Conservation (phyloP, 2,329 filamentous ascomycete species). For the Helotiales sp. region DNA sequence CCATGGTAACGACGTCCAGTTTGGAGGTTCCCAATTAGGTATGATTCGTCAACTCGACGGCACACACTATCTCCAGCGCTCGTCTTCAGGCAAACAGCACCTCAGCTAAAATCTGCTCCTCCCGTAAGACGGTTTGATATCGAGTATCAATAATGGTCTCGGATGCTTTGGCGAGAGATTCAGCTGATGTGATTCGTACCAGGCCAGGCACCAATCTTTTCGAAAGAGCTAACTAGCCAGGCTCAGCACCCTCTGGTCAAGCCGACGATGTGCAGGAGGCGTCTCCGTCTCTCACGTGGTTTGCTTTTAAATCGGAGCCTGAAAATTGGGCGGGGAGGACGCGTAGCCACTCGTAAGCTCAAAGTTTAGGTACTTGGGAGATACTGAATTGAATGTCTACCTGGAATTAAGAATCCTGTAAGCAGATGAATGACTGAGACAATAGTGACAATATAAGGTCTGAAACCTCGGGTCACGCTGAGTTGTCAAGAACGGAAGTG, state of each 20-base stretch:
- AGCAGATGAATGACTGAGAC: background rate
- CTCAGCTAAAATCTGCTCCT: no score
- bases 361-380: background rate
- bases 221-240: background rate
- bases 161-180: no score
- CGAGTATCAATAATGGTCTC: no score
- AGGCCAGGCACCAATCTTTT: background rate
- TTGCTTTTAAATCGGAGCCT: slow-evolving; percentile 10
- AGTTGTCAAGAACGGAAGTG: background rate
- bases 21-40: no score
- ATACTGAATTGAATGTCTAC: background rate
- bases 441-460: background rate
- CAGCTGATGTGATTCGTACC: background rate
- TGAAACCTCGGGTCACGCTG: slow-evolving; percentile 3
- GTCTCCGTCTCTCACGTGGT: slow-evolving; percentile 9
- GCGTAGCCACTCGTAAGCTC: slow-evolving; percentile 13
- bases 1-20: slow-evolving; percentile 20
- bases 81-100: no score
- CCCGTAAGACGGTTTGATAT: no score
- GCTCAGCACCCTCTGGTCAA: background rate
- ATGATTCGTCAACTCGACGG: no score
- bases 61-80: no score
- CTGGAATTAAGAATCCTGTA: background rate
- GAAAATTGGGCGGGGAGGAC: slow-evolving; percentile 3
- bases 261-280: background rate